Conservation (phyloP, 106 monocot genomes). For the Ottelia alismoides region DNA sequence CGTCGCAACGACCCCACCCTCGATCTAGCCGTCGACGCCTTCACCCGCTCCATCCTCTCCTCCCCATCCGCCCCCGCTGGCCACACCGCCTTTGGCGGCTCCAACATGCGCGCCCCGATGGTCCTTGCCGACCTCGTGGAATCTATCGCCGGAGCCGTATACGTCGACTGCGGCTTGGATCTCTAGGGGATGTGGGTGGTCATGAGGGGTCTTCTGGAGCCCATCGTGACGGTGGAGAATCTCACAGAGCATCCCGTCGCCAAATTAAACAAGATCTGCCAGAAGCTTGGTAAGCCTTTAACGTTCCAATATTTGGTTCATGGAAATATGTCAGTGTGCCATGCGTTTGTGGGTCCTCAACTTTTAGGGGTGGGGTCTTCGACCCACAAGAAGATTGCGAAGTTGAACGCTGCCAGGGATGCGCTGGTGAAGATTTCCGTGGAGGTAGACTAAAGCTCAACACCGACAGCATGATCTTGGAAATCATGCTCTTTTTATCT, state of each 20-base stretch:
- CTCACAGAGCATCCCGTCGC: slow-evolving; percentile 44
- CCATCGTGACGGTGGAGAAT: slow-evolving; percentile 48
- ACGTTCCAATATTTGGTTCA: slow-evolving; percentile 26
- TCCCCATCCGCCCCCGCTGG: too few species aligned
- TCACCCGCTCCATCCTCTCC: background rate
- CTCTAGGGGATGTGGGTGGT: slow-evolving; percentile 38
- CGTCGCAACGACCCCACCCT: slow-evolving; percentile 15
- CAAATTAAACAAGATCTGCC: slow-evolving; percentile 35
- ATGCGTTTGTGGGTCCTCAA: slow-evolving; percentile 37
- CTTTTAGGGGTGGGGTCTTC: slow-evolving; percentile 33
- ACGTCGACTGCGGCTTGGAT: slow-evolving; percentile 38
- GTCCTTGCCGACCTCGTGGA: slow-evolving; percentile 61
- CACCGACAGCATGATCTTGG: too few species aligned
- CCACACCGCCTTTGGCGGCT: slow-evolving; percentile 20
- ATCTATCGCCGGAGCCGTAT: slow-evolving; percentile 43
- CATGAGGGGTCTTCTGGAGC: slow-evolving; percentile 40
- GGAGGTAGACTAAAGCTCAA: too few species aligned
- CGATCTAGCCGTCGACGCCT: slow-evolving; percentile 7
- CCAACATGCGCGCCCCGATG: slow-evolving; percentile 30
- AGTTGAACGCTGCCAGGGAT: slow-evolving; percentile 53
- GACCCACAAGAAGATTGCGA: slow-evolving; percentile 39
- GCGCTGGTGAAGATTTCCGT: slow-evolving; percentile 27
- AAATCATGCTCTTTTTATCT: too few species aligned
- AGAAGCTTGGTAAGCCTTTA: slow-evolving; percentile 24
- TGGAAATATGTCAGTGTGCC: slow-evolving; percentile 10